Base-by-base conservation (phyloP, 164 flowering plant genomes). In the Annona cherimola region DNA sequence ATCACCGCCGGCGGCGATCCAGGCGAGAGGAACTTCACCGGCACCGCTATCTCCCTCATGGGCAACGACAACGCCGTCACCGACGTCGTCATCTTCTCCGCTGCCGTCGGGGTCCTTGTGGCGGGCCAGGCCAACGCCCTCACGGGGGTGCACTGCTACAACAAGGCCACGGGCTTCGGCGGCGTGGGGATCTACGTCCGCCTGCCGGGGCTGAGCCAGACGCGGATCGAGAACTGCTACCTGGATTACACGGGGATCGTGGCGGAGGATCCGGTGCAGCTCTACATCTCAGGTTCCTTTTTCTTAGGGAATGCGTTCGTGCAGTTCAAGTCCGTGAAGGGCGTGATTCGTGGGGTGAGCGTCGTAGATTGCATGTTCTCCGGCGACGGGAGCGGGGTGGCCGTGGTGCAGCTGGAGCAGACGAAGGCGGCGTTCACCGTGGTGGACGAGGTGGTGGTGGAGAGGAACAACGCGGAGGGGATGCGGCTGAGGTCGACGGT, bases 191-290 rank as follows among this genome's bases (percentile, higher is more conserved):
- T 95, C 42, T 86, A 89, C 67, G 42, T 95, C 41, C 83, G 80
- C 50, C 67, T 86, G 1, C 91, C 96, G 0, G 88, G 89, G 3
- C 64, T 84, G 12, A 86, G 95, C 0, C 99, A 93, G 71, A 95
- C 97, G 45, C 77, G 98, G 44, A 90, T 95, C 2, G 82, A 86
- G 46, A 87, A 91, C 71, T 88, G 79, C 57, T 95, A 95, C 83
- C 14, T 95, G 79, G 99, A 95, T 45, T 95, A 80, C 83, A 91
- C 93, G 0, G 96, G 96, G 0, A 91, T 95, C 39, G 93, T 93
- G 0, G 97, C 96, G 0, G 99, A 95, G 73, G 99, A 95, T 65
- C 99, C 98, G 0, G 90, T 93, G 2, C 97, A 93, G 75, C 89
- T 93, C 12, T 80, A 77, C 6, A 76, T 95, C 60, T 71, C 94